These are phyloP conservation scores for Pichia sp. DNA, from an alignment of 1,139 yeast genomes.

Conservation along the genomic window DNA sequence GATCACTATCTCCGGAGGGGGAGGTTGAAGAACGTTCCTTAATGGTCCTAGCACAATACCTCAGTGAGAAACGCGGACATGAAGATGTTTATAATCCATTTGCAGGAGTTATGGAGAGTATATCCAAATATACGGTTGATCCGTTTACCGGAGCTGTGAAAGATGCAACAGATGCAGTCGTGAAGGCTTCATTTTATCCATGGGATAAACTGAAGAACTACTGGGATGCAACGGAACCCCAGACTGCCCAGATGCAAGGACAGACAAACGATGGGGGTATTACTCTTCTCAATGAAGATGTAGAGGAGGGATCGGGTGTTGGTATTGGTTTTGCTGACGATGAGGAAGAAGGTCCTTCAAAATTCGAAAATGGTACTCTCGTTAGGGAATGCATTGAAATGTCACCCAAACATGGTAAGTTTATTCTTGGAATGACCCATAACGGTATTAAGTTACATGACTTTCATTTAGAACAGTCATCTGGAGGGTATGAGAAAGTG, in stretches of 20 bases:
- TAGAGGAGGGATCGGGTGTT: too few species aligned
- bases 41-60: constrained; percentile 20
- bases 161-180: neutral
- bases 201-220: neutral
- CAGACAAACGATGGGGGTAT: neutral
- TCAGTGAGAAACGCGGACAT: constrained; percentile 22
- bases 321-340: neutral
- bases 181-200: neutral
- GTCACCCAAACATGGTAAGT: constrained; percentile 2
- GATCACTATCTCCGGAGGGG: constrained; percentile 18
- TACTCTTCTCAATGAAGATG: neutral
- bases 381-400: neutral
- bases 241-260: too few species aligned
- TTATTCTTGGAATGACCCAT: constrained; percentile 18
- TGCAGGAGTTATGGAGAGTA: constrained; percentile 12
- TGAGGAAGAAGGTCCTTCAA: neutral
- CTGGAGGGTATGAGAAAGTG: constrained; percentile 1
- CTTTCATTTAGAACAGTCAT: constrained; percentile 8
- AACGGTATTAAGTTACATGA: constrained; percentile 17
- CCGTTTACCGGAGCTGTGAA: too few species aligned
- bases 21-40: constrained; percentile 22
- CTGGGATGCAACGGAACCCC: neutral
- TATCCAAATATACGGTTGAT: constrained; percentile 1
- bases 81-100: constrained; percentile 25
- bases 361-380: too few species aligned